phyloP scores from a whole-genome alignment of 1,139 yeast genomes.

The Suhomyces terraborum region DNA sequence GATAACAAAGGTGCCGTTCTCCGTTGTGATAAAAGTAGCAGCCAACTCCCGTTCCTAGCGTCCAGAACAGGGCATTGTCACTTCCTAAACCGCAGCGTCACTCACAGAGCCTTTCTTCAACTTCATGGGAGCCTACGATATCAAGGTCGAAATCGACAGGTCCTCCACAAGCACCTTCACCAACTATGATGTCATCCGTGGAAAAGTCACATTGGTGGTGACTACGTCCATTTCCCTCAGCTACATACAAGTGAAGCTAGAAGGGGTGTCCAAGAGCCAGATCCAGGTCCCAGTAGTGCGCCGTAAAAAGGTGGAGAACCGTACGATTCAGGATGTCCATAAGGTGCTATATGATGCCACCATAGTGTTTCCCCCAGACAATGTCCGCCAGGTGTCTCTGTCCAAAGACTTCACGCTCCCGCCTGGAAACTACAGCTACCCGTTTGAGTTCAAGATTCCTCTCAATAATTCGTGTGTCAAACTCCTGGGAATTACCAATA shows the following conservation, averaged over 20 bases:
- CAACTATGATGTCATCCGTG: conserved; percentile 52
- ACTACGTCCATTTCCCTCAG: conserved; percentile 50
- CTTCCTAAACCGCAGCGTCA: neutral
- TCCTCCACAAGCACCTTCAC: conserved; percentile 49
- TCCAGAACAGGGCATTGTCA: neutral
- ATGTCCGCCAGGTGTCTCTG: conserved; percentile 48
- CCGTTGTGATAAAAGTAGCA: neutral
- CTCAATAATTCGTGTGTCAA: conserved; percentile 50
- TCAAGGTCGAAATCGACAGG: conserved; percentile 41
- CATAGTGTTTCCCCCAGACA: conserved; percentile 63
- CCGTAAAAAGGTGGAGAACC: conserved; percentile 21
- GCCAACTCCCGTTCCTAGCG: neutral
- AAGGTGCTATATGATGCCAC: conserved; percentile 55
- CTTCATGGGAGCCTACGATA: conserved; percentile 23
- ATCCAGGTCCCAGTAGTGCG: conserved; percentile 26
- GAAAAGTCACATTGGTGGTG: conserved; percentile 47
- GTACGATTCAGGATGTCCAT: conserved; percentile 45
- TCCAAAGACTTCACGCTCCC: conserved; percentile 59
- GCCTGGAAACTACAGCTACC: conserved; percentile 61
- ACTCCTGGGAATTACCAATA: conserved; percentile 44
- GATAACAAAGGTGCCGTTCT: neutral
- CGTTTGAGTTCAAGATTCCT: conserved; percentile 59
- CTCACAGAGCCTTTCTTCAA: neutral
- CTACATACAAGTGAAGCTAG: conserved; percentile 59
- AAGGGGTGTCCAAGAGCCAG: conserved; percentile 52